Evolutionary conservation across 257 asterid species (phyloP).

Genomic region (Pogostemon cablin): DNA sequence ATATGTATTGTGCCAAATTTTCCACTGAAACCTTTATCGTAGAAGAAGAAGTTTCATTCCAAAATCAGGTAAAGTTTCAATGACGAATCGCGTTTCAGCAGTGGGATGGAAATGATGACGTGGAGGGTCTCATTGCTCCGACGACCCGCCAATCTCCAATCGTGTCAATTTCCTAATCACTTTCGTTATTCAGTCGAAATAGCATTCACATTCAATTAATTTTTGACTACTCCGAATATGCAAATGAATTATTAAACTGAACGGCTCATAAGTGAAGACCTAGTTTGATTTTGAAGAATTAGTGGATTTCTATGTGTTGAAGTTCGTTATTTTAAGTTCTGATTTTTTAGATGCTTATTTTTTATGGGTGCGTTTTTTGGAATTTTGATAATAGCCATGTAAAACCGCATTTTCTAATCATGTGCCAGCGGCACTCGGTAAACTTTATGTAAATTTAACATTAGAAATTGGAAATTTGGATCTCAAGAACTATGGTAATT

Average conservation of each 20-base stretch:
- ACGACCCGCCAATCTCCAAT: conserved; percentile 38
- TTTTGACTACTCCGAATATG: conserved; percentile 1
- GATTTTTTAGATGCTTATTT: conserved; percentile 11
- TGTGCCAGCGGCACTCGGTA: conserved; percentile 3
- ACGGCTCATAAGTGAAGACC: conserved; percentile 30
- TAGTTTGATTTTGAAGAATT: conserved; percentile 26
- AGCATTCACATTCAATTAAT: conserved; percentile 28
- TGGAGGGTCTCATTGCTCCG: conserved; percentile 36
- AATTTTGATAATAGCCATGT: conserved; percentile 17
- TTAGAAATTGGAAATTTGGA: conserved; percentile 27
- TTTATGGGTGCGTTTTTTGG: conserved; percentile 1
- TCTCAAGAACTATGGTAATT: conserved; percentile 21
- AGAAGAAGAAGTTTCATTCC: too few species aligned
- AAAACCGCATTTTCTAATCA: conserved; percentile 2
- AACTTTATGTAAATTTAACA: conserved; percentile 7
- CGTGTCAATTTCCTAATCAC: conserved; percentile 41
- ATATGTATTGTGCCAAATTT: too few species aligned
- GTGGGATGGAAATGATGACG: too few species aligned
- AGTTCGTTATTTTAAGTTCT: conserved; percentile 28
- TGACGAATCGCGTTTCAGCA: conserved; percentile 22
- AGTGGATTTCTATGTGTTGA: conserved; percentile 21
- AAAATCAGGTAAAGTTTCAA: neutral
- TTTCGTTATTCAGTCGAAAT: conserved; percentile 14
- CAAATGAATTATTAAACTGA: conserved; percentile 20
- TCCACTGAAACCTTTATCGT: too few species aligned